Base-by-base conservation (phyloP, 192 early-diverging fungal genomes). In the Linnemannia schmuckeri region DNA sequence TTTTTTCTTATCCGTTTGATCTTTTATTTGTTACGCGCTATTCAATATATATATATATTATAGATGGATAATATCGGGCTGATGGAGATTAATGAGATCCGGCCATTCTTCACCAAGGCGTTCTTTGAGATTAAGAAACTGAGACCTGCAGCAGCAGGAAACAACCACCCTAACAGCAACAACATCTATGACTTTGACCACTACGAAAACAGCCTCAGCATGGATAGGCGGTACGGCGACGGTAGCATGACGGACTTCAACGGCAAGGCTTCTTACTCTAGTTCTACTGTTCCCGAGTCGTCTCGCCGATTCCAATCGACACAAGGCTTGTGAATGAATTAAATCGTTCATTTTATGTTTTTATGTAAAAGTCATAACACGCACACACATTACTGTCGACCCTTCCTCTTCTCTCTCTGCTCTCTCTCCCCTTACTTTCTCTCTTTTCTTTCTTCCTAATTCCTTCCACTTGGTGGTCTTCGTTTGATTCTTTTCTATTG, bases 51-150 rank as follows among this genome's bases (percentile, higher is more conserved):
- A 8, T 3, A 1, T 33, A n/a, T 9, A 1, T 13, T 66, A 12
- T 84, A 94, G 91, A 94, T 97, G 92, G 94, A 97, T 84, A 96
- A 96, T 77, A 80, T 99, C 77, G 92, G 95, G 37, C 89, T 93
- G 33, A 94, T 96, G 88, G 97, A 99, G 79, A 94, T 99, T 77
- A 97, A 98, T 66, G 96, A 97, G 88, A 97, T 99, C 76, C 92
- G 97, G n/a, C 97, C 97, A 1, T 93, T 99, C 78, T 98, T 99
- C 88, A 85, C 92, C 12, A 90, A 89, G 33, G 96, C 97, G 24
- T 97, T 96, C 85, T 93, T 96, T 75, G 91, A 95, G 73, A 89
- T 96, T 75, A 81, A 90, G 27, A 92, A 90, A 76, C 74, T 95
- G 47, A 82, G 66, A 44, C 75, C 82, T 66, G 61, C 61, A 66